Conservation (phyloP, 805 yeast genomes). For the Naumovozyma baii region DNA sequence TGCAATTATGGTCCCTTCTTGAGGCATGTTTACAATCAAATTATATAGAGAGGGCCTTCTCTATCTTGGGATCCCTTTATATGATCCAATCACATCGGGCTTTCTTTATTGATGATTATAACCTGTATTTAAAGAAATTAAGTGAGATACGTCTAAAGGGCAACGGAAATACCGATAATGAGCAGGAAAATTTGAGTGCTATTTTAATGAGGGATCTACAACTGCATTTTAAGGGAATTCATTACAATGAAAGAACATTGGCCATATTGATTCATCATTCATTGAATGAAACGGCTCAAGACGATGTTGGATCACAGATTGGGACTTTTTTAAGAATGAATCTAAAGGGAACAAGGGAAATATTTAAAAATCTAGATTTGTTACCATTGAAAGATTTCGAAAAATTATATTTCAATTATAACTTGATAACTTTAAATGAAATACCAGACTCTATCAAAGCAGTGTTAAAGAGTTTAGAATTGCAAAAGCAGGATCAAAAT, state of each 20-base stretch:
- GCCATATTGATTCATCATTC: slow-evolving; percentile 50
- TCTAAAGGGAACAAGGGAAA: slow-evolving; percentile 9
- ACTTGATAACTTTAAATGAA: slow-evolving; percentile 25
- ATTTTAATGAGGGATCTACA: slow-evolving; percentile 36
- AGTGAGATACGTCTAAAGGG: slow-evolving; percentile 1
- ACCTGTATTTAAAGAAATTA: slow-evolving; percentile 43
- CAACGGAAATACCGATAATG: slow-evolving; percentile 8
- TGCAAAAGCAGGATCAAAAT: not conserved
- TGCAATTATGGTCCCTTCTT: slow-evolving; percentile 62
- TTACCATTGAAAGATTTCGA: slow-evolving; percentile 25
- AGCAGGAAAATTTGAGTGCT: slow-evolving; percentile 33
- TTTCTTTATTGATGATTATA: slow-evolving; percentile 55
- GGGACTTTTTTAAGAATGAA: slow-evolving; percentile 18
- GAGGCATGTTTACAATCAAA: slow-evolving; percentile 67
- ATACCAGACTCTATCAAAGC: slow-evolving; percentile 20
- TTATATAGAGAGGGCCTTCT: slow-evolving; percentile 60
- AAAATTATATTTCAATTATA: slow-evolving; percentile 31
- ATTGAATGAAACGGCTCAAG: slow-evolving; percentile 6
- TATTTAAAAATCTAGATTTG: slow-evolving; percentile 20
- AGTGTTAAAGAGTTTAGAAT: slow-evolving; percentile 7
- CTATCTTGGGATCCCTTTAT: slow-evolving; percentile 53
- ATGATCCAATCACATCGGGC: slow-evolving; percentile 36
- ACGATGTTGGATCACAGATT: slow-evolving; percentile 2
- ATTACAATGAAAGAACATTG: slow-evolving; percentile 46
- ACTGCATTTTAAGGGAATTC: slow-evolving; percentile 25